Conservation (phyloP, 345 rosid genomes). For the Murraya koenigii region DNA sequence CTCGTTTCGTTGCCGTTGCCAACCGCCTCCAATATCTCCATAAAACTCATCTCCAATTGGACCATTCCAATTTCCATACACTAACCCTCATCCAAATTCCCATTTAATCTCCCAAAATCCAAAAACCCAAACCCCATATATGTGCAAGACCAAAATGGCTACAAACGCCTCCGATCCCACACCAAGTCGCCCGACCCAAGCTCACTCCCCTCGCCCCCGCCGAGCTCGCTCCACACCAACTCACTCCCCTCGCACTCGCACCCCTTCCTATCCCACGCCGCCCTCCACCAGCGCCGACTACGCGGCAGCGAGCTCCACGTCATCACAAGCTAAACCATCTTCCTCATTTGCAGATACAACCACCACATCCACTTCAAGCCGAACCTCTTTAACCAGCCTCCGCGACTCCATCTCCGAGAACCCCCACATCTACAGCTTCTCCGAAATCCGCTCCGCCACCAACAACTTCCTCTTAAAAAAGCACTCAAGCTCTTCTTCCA, state of each 20-base stretch:
- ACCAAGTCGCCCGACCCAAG: slow-evolving; percentile 27
- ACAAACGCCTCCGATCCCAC: slow-evolving; percentile 41
- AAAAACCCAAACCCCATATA: not conserved
- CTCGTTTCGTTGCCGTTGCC: not conserved
- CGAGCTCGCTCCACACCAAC: not conserved
- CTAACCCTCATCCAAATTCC: not conserved
- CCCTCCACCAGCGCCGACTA: slow-evolving; percentile 20
- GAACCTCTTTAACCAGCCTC: slow-evolving; percentile 65
- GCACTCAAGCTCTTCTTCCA: slow-evolving; percentile 51
- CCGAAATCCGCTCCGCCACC: slow-evolving; percentile 82
- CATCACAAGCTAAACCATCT: slow-evolving; percentile 12
- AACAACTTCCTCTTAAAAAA: slow-evolving; percentile 80
- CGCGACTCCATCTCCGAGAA: slow-evolving; percentile 61
- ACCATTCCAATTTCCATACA: not conserved
- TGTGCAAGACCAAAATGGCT: slow-evolving; percentile 72
- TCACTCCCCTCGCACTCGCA: slow-evolving; percentile 18
- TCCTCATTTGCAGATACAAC: slow-evolving; percentile 12
- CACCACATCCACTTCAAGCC: slow-evolving; percentile 26
- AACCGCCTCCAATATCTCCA: not conserved
- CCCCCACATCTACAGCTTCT: slow-evolving; percentile 70
- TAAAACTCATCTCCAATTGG: not conserved
- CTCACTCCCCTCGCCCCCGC: slow-evolving; percentile 15
- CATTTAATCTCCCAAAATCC: not conserved
- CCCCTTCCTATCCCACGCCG: slow-evolving; percentile 5
- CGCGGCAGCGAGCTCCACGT: not conserved